These are phyloP conservation scores for Cornus kousa DNA, from an alignment of 148 eudicot genomes.

Conservation along the genomic window DNA sequence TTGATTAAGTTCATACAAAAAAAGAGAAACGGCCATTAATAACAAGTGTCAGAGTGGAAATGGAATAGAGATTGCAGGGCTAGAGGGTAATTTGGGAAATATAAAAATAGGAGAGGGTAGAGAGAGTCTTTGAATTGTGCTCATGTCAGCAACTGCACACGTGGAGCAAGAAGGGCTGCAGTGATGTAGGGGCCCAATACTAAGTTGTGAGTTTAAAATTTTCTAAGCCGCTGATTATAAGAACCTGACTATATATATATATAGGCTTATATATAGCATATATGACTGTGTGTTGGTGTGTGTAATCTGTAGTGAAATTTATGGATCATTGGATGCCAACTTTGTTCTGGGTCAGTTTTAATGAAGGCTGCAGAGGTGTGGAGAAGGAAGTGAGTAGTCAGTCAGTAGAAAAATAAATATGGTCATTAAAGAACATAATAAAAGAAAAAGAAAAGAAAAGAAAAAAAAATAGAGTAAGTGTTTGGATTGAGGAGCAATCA, in stretches of 20 bases:
- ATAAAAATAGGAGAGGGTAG: neutral
- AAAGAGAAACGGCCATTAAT: slow-evolving; percentile 11
- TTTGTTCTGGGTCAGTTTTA: neutral
- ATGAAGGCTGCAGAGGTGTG: neutral
- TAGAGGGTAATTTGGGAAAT: slow-evolving; percentile 12
- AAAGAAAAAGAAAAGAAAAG: too few relatives aligned
- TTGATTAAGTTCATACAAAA: slow-evolving; percentile 8
- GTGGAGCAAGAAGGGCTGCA: neutral
- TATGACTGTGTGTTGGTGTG: too few relatives aligned
- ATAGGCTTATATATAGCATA: too few relatives aligned
- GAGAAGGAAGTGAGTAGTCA: neutral
- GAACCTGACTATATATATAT: too few relatives aligned
- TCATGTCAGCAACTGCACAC: slow-evolving; percentile 7
- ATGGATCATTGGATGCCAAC: neutral
- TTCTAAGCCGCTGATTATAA: too few relatives aligned
- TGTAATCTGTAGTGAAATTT: too few relatives aligned
- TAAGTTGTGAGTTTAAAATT: too few relatives aligned
- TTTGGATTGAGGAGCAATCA: too few relatives aligned
- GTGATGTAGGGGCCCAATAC: neutral
- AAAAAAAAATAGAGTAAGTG: too few relatives aligned
- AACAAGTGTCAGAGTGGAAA: slow-evolving; percentile 16
- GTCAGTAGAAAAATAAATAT: too few relatives aligned
- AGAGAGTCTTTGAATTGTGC: neutral
- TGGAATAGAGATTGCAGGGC: neutral
- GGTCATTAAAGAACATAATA: neutral